phyloP scores from a whole-genome alignment of 768 basidiomycete genomes.

The Mrakia frigida region DNA sequence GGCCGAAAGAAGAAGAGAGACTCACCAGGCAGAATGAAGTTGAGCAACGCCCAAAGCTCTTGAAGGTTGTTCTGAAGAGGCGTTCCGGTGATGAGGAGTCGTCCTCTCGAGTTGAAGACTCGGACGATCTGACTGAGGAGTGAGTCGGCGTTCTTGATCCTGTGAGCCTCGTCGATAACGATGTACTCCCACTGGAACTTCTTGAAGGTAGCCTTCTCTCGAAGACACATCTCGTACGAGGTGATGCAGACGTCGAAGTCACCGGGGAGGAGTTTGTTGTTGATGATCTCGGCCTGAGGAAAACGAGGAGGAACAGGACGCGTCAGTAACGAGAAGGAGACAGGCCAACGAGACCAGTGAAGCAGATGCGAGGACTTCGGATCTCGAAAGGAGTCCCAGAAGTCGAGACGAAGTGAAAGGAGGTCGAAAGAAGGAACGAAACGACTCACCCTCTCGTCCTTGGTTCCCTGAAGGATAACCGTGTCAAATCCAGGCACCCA shows the following conservation, averaged over 20 bases:
- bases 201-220: constrained; percentile 85
- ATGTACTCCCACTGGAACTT: constrained; percentile 98
- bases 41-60: constrained; percentile 90
- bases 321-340: not conserved
- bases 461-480: constrained; percentile 73
- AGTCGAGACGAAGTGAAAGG: not conserved
- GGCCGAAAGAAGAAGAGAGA: not conserved
- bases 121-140: constrained; percentile 92
- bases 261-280: constrained; percentile 69
- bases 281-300: constrained; percentile 61
- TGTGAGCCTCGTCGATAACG: constrained; percentile 95
- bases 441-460: constrained; percentile 67
- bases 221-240: constrained; percentile 92
- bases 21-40: constrained; percentile 88
- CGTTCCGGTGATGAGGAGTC: constrained; percentile 92
- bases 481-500: constrained; percentile 89
- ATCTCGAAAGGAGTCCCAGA: too few species aligned
- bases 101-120: constrained; percentile 76
- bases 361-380: not conserved
- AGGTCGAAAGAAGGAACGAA: not conserved
- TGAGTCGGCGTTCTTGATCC: constrained; percentile 98
- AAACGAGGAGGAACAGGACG: not conserved
- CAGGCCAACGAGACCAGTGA: too few species aligned
- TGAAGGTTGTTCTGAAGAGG: constrained; percentile 95
- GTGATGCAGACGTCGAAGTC: constrained; percentile 94